Evolutionary conservation across 345 rosid genomes (phyloP).

Genomic region (Nasturtium officinale): DNA sequence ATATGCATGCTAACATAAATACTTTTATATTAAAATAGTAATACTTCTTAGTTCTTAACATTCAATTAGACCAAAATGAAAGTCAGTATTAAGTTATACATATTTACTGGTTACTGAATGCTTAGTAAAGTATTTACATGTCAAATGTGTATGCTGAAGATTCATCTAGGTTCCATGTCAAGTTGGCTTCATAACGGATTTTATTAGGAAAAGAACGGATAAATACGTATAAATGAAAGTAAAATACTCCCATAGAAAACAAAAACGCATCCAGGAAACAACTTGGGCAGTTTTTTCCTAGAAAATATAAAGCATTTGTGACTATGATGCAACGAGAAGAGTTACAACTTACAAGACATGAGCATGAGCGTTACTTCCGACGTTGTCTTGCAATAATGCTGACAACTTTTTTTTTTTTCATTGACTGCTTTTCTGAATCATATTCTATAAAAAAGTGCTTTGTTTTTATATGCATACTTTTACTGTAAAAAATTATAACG

Average conservation of each 20-base stretch:
- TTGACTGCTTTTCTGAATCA: constrained; percentile 26
- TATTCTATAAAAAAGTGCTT: neutral
- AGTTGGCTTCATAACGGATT: neutral
- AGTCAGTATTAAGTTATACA: neutral
- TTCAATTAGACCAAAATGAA: neutral
- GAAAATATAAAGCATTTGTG: neutral
- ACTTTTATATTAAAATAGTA: neutral
- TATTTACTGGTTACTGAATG: neutral
- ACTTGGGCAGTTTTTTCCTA: neutral
- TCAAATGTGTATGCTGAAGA: neutral
- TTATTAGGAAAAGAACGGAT: neutral
- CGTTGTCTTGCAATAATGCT: constrained; percentile 34
- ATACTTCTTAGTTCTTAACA: neutral
- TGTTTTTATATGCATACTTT: neutral
- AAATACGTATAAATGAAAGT: neutral
- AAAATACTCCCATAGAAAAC: neutral
- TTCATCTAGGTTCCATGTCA: constrained; percentile 21
- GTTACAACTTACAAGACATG: constrained; percentile 29
- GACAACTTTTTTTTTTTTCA: constrained; percentile 22
- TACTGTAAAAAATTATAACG: neutral
- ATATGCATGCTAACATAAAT: neutral
- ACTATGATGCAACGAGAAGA: constrained; percentile 32
- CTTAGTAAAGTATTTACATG: neutral
- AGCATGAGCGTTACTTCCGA: constrained; percentile 43
- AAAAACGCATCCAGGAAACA: constrained; percentile 6